These are phyloP conservation scores for Botrytis deweyae DNA, from an alignment of 2,329 filamentous ascomycete genomes.

Conservation along the genomic window DNA sequence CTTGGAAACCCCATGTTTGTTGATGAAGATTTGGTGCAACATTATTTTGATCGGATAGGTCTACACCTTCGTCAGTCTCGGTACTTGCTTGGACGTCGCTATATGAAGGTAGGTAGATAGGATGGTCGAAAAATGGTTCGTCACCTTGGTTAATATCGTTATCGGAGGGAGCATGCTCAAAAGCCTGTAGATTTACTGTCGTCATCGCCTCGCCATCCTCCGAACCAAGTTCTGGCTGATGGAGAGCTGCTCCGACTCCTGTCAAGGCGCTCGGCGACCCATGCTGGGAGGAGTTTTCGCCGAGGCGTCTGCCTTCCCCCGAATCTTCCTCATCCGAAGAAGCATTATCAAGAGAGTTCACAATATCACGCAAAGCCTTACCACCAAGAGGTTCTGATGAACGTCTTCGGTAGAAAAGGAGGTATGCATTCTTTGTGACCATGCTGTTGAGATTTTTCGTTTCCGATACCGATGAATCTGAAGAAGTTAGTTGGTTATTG, in stretches of 20 bases:
- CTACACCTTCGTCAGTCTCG: constrained; percentile 36
- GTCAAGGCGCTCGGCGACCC: constrained; percentile 86
- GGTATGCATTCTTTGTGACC: constrained; percentile 77
- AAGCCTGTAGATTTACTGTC: constrained; percentile 33
- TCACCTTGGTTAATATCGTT: constrained; percentile 30
- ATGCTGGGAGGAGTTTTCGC: constrained; percentile 77
- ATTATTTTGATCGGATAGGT: constrained; percentile 29
- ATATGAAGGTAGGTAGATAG: constrained; percentile 29
- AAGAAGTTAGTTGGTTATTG: constrained; percentile 43
- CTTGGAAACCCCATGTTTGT: background rate
- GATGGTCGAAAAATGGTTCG: constrained; percentile 19
- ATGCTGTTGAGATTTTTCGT: constrained; percentile 60
- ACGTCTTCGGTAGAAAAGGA: constrained; percentile 92
- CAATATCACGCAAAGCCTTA: constrained; percentile 67
- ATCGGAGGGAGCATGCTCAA: constrained; percentile 35
- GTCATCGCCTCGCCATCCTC: constrained; percentile 35
- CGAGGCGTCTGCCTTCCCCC: constrained; percentile 88
- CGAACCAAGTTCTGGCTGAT: constrained; percentile 59
- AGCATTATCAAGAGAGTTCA: constrained; percentile 59
- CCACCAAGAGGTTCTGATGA: constrained; percentile 77
- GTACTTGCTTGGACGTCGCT: constrained; percentile 33
- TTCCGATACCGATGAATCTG: constrained; percentile 73
- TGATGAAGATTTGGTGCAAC: constrained; percentile 18
- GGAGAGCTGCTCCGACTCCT: constrained; percentile 75
- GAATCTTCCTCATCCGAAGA: constrained; percentile 50